Base-by-base conservation (phyloP, 768 basidiomycete genomes). In the Neoboletus subvelutipes region DNA sequence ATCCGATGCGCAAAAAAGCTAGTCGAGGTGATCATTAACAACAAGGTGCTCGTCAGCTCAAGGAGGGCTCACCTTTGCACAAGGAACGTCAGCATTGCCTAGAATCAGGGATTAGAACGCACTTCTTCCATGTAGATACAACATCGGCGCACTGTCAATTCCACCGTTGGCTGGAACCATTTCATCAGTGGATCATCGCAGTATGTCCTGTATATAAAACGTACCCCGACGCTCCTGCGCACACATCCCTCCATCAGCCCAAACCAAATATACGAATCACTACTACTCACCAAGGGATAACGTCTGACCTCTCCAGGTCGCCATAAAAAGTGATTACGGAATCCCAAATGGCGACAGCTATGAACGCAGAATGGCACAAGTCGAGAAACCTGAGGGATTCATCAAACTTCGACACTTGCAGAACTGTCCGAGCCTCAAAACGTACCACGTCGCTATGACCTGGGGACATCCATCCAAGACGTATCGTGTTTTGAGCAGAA, bases 1-100 rank as follows among this genome's bases (percentile, higher is more conserved):
- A 68, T 70, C 26, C 67, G 66, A 47, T 67, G 47, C 15, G 57
- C 58, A 46, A 70, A 68, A 53, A 65, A 70, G 36, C 67, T 68
- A n/a, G 39, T 36, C 28, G 15, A 40, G 7, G 26, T 11, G 10
- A 28, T 13, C 9, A 12, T 63, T 28, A 61, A 36, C 20, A 29
- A 26, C 39, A 18, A 39, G 1, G 12, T 20, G n/a, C 3, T 5
- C 0, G 17, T 9, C 7, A 24, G 13, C 26, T 4, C 0, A 5
- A 8, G 2, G 2, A 33, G 17, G 13, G 33, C 57, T 49, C 17
- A 55, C 67, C 60, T 60, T 63, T 68, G 67, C 17, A 57, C 61
- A 8, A 70, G 39, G 28, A 68, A 68, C n/a, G 66, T 67, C 20
- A 68, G 33, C 55, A 58, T 61, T 20, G 67, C 67, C 67, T 70